Conservation (phyloP, 805 yeast genomes). For the Spathaspora passalidarum region DNA sequence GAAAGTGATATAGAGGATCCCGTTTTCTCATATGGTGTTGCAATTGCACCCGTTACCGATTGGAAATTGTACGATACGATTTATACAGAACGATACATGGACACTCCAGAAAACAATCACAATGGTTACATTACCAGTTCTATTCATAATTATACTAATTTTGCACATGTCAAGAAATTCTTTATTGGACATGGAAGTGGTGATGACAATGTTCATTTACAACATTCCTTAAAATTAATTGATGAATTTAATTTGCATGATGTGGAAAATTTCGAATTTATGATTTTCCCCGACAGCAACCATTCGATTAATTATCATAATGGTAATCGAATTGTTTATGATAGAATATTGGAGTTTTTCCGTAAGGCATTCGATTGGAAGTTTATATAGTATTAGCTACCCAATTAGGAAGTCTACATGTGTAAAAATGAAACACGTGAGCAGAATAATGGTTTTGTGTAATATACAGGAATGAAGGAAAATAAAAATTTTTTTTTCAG, state of each 20-base stretch:
- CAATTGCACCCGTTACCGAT: slow-evolving; percentile 84
- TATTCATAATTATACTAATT: slow-evolving; percentile 39
- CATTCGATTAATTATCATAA: slow-evolving; percentile 72
- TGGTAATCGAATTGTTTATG: slow-evolving; percentile 67
- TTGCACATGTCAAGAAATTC: slow-evolving; percentile 52
- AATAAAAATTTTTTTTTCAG: slow-evolving; percentile 3
- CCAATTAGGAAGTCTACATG: slow-evolving; percentile 13
- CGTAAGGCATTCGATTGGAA: slow-evolving; percentile 16
- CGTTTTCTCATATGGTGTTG: slow-evolving; percentile 69
- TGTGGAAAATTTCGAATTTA: slow-evolving; percentile 80
- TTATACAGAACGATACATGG: slow-evolving; percentile 78
- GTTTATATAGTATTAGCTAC: slow-evolving; percentile 9
- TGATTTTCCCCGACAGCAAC: slow-evolving; percentile 79
- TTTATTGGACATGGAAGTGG: slow-evolving; percentile 79
- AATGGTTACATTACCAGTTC: slow-evolving; percentile 49
- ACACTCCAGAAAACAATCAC: slow-evolving; percentile 46
- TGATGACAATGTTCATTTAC: slow-evolving; percentile 81
- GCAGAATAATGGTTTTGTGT: background rate
- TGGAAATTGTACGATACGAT: slow-evolving; percentile 76
- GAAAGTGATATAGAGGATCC: slow-evolving; percentile 59
- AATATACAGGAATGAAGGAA: background rate
- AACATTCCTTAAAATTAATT: slow-evolving; percentile 59
- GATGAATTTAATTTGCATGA: slow-evolving; percentile 66
- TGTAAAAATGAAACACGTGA: slow-evolving; percentile 11
- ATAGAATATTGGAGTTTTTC: slow-evolving; percentile 28